phyloP scores from a whole-genome alignment of 1,284 basidiomycete species.

The Ceratobasidium sp. region DNA sequence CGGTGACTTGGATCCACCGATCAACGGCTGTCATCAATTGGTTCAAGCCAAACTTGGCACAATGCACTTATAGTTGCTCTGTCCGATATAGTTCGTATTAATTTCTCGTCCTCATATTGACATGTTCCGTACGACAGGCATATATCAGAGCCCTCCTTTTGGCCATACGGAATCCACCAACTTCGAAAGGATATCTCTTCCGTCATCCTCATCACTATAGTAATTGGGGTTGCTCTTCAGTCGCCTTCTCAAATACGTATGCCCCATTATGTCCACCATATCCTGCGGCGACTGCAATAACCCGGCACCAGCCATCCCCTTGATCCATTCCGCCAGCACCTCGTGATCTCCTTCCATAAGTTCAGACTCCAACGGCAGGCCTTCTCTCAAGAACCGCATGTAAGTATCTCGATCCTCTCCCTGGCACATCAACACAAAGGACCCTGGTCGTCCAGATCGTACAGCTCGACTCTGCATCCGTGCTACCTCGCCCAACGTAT shows the following conservation, averaged over 20 bases:
- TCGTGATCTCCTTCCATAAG: constrained; percentile 61
- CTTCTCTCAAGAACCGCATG: constrained; percentile 81
- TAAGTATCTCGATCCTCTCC: constrained; percentile 80
- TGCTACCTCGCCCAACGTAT: constrained; percentile 80
- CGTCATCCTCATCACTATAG: constrained; percentile 68
- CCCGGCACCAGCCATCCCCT: constrained; percentile 52
- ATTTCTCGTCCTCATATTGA: too few species aligned
- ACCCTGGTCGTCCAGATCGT: constrained; percentile 66
- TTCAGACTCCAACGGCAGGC: constrained; percentile 87
- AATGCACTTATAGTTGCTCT: too few species aligned
- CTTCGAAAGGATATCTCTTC: constrained; percentile 63
- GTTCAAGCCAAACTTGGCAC: too few species aligned
- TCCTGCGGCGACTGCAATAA: constrained; percentile 67
- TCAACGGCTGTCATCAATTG: not conserved
- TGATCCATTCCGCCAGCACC: constrained; percentile 63
- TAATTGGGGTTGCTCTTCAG: constrained; percentile 84
- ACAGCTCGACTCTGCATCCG: constrained; percentile 91
- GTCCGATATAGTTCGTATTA: too few species aligned
- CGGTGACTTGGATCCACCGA: not conserved
- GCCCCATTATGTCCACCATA: constrained; percentile 76
- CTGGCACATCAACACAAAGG: constrained; percentile 88
- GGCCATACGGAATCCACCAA: constrained; percentile 66
- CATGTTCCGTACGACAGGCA: too few species aligned
- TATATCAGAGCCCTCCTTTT: not conserved
- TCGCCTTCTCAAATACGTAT: constrained; percentile 80